These are phyloP conservation scores for Termitomyces heimii DNA, from an alignment of 768 basidiomycete genomes.

Conservation along the genomic window DNA sequence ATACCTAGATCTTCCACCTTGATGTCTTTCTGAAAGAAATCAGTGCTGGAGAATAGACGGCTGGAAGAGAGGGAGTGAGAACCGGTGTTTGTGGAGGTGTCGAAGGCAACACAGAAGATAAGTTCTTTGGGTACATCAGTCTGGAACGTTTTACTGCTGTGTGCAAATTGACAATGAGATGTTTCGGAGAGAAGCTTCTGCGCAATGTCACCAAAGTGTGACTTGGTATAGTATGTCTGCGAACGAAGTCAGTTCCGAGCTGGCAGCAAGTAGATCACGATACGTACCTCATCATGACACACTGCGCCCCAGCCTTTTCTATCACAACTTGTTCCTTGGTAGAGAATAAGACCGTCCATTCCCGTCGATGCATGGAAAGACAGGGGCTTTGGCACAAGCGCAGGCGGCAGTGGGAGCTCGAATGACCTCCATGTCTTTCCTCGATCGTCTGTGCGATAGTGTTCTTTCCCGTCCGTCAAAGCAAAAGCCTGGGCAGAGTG, in stretches of 20 bases:
- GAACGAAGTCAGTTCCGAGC: conserved; percentile 4
- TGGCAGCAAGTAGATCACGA: neutral
- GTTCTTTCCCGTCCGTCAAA: conserved; percentile 64
- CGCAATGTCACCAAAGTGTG: conserved; percentile 65
- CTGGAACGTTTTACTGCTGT: conserved; percentile 79
- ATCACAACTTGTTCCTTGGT: conserved; percentile 69
- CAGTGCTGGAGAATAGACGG: conserved; percentile 76
- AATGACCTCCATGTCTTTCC: conserved; percentile 88
- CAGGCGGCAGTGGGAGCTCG: conserved; percentile 54
- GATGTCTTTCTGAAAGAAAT: conserved; percentile 69
- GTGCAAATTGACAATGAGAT: conserved; percentile 82
- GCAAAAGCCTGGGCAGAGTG: conserved; percentile 71
- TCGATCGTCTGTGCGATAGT: conserved; percentile 86
- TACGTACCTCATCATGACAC: conserved; percentile 71
- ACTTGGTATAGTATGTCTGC: conserved; percentile 86
- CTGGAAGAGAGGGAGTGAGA: conserved; percentile 49
- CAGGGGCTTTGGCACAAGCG: conserved; percentile 57
- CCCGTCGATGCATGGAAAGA: conserved; percentile 82
- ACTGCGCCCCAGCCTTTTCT: conserved; percentile 41
- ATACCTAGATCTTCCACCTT: conserved; percentile 84
- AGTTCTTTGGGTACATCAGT: conserved; percentile 68
- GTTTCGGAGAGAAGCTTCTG: conserved; percentile 64
- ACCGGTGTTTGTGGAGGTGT: conserved; percentile 46
- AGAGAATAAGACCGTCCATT: conserved; percentile 71
- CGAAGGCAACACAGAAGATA: conserved; percentile 89